Evolutionary conservation across 805 yeast species (phyloP), one percentile per base, ranked within the genome.

Genomic region (Barnettozyma botsteinii): DNA sequence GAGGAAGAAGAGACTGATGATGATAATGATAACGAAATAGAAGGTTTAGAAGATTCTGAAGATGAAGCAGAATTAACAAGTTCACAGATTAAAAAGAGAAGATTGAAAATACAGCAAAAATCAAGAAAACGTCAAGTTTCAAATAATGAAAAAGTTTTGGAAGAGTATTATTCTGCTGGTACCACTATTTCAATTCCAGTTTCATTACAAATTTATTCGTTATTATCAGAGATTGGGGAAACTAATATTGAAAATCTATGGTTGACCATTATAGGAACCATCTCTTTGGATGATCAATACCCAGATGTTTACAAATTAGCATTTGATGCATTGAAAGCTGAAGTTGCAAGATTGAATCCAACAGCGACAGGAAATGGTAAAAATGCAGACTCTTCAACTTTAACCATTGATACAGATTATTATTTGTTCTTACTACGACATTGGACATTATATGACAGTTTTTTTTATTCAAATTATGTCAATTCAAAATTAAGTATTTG

Each of bases 381-480:
- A 55, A 46, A 64, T 63, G 67, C 73, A 1, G 71, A 66, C 40
- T 56, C 67, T 6, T 62, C 73, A 7, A 56, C 74, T 2, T 62
- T 93, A 21, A 70, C 72, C 19, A 66, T 86, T 14, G 96, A 86
- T 53, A 75, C 81, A 20, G 98, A 94, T 60, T 93, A 85, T 60
- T 79, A 87, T 43, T 65, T 93, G 33, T 93, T 89, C 56, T 63
- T 94, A 30, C 67, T 93, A 33, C 79, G 97, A 34, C 97, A 91
- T 59, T 89, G 98, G 86, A 83, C 95, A 10, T 65, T 93, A 14
- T 91, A 93, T 62, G 94, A 91, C 49, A 73, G 96, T 46, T 87
- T 94, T 61, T 76, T 78, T 55, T 93, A 89, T 57, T 86, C 96
- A n/a, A 81, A 87, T 45, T 91, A 81, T 54, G 88, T 91, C 25